Conservation (phyloP, 179 eudicot species). For the Spergularia azorica region DNA sequence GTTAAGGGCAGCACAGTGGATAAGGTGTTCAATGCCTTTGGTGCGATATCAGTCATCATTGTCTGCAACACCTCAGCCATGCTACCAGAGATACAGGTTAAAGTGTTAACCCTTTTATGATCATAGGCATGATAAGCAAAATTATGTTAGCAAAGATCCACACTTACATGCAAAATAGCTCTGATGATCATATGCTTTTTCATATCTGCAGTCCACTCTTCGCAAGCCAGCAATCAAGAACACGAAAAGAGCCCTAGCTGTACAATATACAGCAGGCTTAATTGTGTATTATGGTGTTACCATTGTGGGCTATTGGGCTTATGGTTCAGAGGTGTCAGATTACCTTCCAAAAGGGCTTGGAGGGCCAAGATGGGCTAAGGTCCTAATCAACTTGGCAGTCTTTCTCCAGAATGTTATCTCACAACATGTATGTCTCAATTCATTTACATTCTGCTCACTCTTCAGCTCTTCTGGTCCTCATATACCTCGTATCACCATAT, state of each 20-base stretch:
- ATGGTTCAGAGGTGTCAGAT: conserved; percentile 56
- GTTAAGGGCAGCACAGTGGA: conserved; percentile 39
- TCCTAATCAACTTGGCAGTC: conserved; percentile 44
- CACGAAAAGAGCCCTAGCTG: conserved; percentile 54
- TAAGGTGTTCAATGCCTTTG: conserved; percentile 47
- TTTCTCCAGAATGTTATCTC: conserved; percentile 52
- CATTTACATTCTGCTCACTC: background rate
- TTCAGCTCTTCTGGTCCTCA: background rate
- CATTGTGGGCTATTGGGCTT: conserved; percentile 63
- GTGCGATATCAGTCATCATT: conserved; percentile 57
- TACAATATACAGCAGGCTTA: conserved; percentile 52
- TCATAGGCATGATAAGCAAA: background rate
- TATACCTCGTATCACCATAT: background rate
- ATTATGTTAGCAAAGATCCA: too few relatives aligned
- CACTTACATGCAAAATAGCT: background rate
- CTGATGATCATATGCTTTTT: conserved; percentile 8
- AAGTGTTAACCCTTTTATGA: background rate
- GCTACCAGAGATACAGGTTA: conserved; percentile 64
- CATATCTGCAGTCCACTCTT: conserved; percentile 56
- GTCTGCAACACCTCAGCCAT: conserved; percentile 60
- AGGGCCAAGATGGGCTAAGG: conserved; percentile 59
- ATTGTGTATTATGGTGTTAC: conserved; percentile 55
- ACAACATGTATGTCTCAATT: conserved; percentile 51
- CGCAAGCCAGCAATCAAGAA: conserved; percentile 54
- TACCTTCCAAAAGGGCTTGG: conserved; percentile 50